Conservation (phyloP, 2,329 filamentous ascomycete genomes). For the Clonostachys rhizophaga region DNA sequence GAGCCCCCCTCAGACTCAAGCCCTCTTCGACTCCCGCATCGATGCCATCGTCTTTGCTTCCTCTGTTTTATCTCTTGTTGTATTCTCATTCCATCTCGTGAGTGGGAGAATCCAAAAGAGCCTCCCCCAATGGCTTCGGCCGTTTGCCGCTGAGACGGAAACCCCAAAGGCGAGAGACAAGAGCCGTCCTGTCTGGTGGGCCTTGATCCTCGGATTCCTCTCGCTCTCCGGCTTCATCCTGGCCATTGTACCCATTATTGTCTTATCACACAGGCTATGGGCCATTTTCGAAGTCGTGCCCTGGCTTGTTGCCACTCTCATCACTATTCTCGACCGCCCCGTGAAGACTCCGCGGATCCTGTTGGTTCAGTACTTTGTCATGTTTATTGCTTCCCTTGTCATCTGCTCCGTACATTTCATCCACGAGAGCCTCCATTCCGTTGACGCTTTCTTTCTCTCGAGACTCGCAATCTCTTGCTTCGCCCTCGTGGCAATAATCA, state of each 20-base stretch:
- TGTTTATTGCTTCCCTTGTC: slow-evolving; percentile 21
- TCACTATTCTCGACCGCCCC: slow-evolving; percentile 30
- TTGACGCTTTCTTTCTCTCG: slow-evolving; percentile 13
- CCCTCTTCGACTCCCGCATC: background rate
- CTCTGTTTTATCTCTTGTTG: background rate
- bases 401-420: slow-evolving; percentile 22
- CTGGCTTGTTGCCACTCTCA: slow-evolving; percentile 28
- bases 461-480: slow-evolving; percentile 13
- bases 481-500: slow-evolving; percentile 18
- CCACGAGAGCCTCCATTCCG: slow-evolving; percentile 7
- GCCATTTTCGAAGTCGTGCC: slow-evolving; percentile 27
- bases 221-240: slow-evolving; percentile 25
- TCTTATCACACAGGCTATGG: slow-evolving; percentile 15
- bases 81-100: background rate
- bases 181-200: slow-evolving; percentile 32
- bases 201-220: slow-evolving; percentile 23
- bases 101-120: background rate
- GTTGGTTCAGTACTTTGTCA: slow-evolving; percentile 28
- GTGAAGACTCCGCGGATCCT: slow-evolving; percentile 33
- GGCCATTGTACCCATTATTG: slow-evolving; percentile 19
- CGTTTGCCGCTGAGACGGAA: slow-evolving; percentile 34
- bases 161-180: slow-evolving; percentile 7
- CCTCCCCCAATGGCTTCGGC: slow-evolving; percentile 32
- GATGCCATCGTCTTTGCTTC: background rate
- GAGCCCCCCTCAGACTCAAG: no score